Conservation (phyloP, 345 rosid genomes). For the Lumnitzera littorea region DNA sequence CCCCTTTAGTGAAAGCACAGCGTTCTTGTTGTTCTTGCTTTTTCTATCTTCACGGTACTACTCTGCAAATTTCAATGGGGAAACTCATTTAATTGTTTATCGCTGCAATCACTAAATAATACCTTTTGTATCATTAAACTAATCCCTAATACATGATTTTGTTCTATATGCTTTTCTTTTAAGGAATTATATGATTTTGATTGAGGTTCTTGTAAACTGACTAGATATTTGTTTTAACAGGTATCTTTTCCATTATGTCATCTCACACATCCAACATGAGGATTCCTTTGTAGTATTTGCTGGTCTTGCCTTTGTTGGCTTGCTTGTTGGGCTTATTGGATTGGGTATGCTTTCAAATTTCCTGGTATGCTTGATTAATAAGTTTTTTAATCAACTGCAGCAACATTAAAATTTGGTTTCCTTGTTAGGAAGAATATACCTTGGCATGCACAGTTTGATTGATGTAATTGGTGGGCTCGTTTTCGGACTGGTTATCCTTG, state of each 20-base stretch:
- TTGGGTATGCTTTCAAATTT: conserved; percentile 41
- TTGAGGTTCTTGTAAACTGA: background rate
- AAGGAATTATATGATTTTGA: too few relatives aligned
- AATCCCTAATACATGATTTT: too few relatives aligned
- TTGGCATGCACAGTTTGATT: conserved; percentile 93
- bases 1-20: background rate
- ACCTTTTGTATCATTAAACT: too few relatives aligned
- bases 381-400: background rate
- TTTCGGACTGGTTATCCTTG: conserved; percentile 60
- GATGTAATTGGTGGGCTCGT: conserved; percentile 74
- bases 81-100: too few relatives aligned
- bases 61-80: too few relatives aligned
- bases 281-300: conserved; percentile 29
- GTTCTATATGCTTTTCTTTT: too few relatives aligned
- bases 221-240: conserved; percentile 26
- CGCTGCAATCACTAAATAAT: too few relatives aligned
- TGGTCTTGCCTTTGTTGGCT: conserved; percentile 53
- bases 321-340: conserved; percentile 60
- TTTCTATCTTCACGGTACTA: background rate
- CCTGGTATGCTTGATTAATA: background rate
- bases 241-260: conserved; percentile 60
- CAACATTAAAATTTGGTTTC: conserved; percentile 17
- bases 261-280: conserved; percentile 29
- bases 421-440: conserved; percentile 89
- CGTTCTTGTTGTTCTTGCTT: background rate